Conservation (phyloP, 75 land plant genomes). For the Cunninghamia lanceolata region DNA sequence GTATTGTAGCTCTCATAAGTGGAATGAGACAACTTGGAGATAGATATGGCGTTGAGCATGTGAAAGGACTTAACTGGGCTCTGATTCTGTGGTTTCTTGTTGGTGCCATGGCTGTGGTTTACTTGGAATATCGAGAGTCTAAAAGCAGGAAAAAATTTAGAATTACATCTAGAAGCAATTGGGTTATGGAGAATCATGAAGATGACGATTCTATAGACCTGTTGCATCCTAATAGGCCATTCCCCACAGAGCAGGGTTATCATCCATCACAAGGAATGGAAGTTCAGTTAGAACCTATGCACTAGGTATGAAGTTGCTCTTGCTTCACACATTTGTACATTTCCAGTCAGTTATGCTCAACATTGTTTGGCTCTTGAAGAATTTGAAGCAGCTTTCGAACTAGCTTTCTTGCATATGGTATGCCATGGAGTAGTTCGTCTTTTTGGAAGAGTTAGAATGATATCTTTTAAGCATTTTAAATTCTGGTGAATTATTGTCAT, state of each 20-base stretch:
- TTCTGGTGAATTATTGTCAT: not conserved
- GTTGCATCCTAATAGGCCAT: conserved; percentile 30
- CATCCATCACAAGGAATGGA: conserved; percentile 51
- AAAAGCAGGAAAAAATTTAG: conserved; percentile 37
- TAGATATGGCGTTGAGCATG: conserved; percentile 73
- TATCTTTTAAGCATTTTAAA: not conserved
- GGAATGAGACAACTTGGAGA: conserved; percentile 86
- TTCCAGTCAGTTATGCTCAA: not conserved
- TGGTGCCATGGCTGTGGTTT: conserved; percentile 40
- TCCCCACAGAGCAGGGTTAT: conserved; percentile 16
- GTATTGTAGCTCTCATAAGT: conserved; percentile 66
- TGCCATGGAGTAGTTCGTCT: not conserved
- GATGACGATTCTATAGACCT: conserved; percentile 88
- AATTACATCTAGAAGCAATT: conserved; percentile 33
- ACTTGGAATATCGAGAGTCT: conserved; percentile 63
- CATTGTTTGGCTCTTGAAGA: conserved; percentile 10
- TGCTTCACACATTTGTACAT: conserved; percentile 3
- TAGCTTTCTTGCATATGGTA: conserved; percentile 1
- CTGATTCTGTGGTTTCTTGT: conserved; percentile 71
- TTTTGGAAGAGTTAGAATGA: not conserved
- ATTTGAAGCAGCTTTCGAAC: not conserved
- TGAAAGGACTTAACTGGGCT: conserved; percentile 76
- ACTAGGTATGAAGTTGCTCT: not conserved
- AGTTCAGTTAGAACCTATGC: conserved; percentile 70
- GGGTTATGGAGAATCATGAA: conserved; percentile 65